Base-by-base conservation (phyloP, 768 basidiomycete species). In the Kwoniella botswanensis region DNA sequence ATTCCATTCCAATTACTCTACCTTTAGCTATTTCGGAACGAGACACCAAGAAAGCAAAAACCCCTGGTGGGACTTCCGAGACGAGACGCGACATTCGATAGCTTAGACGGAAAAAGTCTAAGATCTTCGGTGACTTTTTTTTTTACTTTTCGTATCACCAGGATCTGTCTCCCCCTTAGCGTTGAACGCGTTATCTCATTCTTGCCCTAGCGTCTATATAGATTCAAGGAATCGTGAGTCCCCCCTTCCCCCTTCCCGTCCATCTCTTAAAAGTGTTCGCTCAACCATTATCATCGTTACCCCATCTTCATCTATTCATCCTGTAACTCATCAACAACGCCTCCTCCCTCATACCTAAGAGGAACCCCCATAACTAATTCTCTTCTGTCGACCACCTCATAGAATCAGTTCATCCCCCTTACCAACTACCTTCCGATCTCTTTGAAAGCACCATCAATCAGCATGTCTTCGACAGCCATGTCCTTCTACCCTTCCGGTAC, bases 401-500 rank as follows among this genome's bases (percentile, higher is more conserved):
- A 55, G 54, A 55, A 55, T 55, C 54, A 55, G 54, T 55, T 55
- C 54, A 21, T 42, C 41, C 22, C 41, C 11, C n/a, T 26, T 61
- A 61, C 42, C 59, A 61, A 61, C 59, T 61, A 61, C 26, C 67
- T 60, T n/a, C 57, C 18, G 55, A 50, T 65, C 67, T 60, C 35
- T 68, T 61, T 61, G n/a, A 17, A 42, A 42, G 11, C 35, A 56
- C 29, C 21, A 21, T 3, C 44, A 22, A 46, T 46, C 63, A 70
- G 22, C 59, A 59, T 63, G 56, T 64, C 68, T 44, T 70, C 63
- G 26, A 54, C 63, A 53, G 56, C 68, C 65, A 75, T 59, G 56
- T 80, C 79, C 18, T 72, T 70, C 60, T 80, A 69, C 75, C 77
- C 76, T 21, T 26, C 57, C 55, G 79, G 77, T 54, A 81, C 79